phyloP scores from a whole-genome alignment of 306 rosid genomes.

The Carpinus fangiana region DNA sequence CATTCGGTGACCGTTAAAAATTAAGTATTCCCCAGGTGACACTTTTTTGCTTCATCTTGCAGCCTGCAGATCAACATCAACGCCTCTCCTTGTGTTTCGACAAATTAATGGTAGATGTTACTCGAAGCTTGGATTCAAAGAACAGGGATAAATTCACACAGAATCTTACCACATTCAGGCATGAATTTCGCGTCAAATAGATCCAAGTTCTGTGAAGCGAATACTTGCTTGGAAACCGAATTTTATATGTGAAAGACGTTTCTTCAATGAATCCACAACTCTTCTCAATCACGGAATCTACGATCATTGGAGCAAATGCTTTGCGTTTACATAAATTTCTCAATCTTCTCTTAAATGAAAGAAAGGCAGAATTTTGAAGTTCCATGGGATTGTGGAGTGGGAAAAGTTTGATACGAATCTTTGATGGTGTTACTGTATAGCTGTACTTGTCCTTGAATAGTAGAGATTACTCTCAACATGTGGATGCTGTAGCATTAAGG shows the following conservation, averaged over 20 bases:
- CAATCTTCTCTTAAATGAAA: slow-evolving; percentile 8
- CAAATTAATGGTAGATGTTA: slow-evolving; percentile 60
- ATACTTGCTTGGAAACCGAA: slow-evolving; percentile 1
- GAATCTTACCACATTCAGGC: slow-evolving; percentile 56
- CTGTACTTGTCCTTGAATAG: slow-evolving; percentile 8
- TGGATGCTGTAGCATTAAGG: slow-evolving; percentile 1
- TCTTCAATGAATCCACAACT: slow-evolving; percentile 2
- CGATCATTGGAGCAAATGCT: slow-evolving; percentile 1
- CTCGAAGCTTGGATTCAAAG: slow-evolving; percentile 64
- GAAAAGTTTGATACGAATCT: slow-evolving; percentile 4
- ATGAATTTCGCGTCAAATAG: slow-evolving; percentile 56
- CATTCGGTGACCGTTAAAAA: background rate
- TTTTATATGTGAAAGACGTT: background rate
- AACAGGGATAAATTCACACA: slow-evolving; percentile 65
- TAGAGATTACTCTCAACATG: slow-evolving; percentile 2
- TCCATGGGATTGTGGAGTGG: slow-evolving; percentile 15
- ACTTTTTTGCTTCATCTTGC: slow-evolving; percentile 26
- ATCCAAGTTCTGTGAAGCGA: background rate
- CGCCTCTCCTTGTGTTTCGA: slow-evolving; percentile 58
- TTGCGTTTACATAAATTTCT: background rate
- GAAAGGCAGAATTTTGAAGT: slow-evolving; percentile 4
- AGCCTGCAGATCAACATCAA: slow-evolving; percentile 58
- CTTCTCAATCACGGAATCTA: background rate
- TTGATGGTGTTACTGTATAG: slow-evolving; percentile 23
- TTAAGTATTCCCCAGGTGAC: background rate